A percentile compares a stretch with the other conserved stretches of the same genome.
These are phyloP conservation scores for Picea sitchensis DNA, from an alignment of 75 land plant species.

Conservation along the genomic window DNA sequence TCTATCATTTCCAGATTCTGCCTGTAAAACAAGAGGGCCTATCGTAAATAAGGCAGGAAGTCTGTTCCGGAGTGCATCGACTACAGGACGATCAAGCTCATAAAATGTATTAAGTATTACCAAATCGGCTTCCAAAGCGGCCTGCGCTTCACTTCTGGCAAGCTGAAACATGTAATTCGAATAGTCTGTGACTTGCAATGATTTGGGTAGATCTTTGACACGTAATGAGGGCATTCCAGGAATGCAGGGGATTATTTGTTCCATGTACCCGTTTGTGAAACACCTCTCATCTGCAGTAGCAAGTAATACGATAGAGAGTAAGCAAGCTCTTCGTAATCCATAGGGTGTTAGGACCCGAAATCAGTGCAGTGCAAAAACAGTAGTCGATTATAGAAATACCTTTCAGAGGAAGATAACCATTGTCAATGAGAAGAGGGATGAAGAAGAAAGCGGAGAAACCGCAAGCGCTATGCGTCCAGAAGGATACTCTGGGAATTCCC, in stretches of 20 bases:
- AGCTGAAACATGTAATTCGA: neutral
- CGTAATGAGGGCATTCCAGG: slow-evolving; percentile 37
- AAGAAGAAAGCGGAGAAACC: slow-evolving; percentile 29
- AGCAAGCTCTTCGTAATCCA: no score
- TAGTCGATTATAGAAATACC: neutral
- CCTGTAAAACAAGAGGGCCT: slow-evolving; percentile 10
- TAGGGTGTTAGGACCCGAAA: no score
- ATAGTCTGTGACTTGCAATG: slow-evolving; percentile 17
- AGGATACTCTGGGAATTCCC: slow-evolving; percentile 27
- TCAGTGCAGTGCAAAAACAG: neutral
- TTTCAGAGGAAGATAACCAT: slow-evolving; percentile 22
- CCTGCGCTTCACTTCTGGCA: neutral
- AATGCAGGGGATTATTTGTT: slow-evolving; percentile 30
- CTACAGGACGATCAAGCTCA: slow-evolving; percentile 14
- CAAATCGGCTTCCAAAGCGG: neutral
- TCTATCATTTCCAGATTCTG: neutral
- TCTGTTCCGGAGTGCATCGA: slow-evolving; percentile 8
- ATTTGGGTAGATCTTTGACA: slow-evolving; percentile 40
- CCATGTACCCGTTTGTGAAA: slow-evolving; percentile 17
- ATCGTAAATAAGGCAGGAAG: neutral
- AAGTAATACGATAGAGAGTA: no score
- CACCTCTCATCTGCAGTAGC: slow-evolving; percentile 27
- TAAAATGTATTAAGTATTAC: slow-evolving; percentile 15
- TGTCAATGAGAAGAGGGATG: slow-evolving; percentile 1
- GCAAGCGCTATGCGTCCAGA: slow-evolving; percentile 52